Base-by-base conservation (phyloP, 306 rosid genomes). In the Cicer pinnatifidum region DNA sequence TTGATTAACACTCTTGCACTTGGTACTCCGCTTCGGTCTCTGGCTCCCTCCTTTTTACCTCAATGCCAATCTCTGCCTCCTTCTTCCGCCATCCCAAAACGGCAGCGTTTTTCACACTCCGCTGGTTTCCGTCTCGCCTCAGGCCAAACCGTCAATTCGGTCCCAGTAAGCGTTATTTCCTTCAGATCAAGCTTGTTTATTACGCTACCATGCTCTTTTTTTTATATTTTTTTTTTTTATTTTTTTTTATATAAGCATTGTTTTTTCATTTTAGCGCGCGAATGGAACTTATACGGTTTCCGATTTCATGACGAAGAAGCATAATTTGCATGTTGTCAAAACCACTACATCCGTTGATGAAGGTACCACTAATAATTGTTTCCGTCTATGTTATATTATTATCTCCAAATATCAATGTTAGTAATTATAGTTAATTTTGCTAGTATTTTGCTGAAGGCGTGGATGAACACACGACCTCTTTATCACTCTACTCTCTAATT, bases 301-400 rank as follows among this genome's bases (percentile, higher is more conserved):
- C 8, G 97, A 94, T 80, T 89, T 94, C 84, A 94, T 94, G 99
- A 89, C 99, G 9, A 86, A 76, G 59, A 94, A 66, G 82, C 87
- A 87, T 20, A 9, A 78, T 53, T 81, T 94, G 47, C 85, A 80
- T 15, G 96, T 86, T 69, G 99, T 86, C 44, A 91, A 82, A 75
- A 81, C 90, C 67, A 71, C 92, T 51, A 89, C 96, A 4, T 87
- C 91, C 52, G 96, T 91, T 58, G 93, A 91, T 63, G 89, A 91
- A 88, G 99, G 99, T 77, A 15, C 9, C 4, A 3, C 46, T 10
- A 9, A 3, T 58, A 8, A 77, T 17, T n/a, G 52, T 1, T 52
- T 5, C 10, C 35, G 52, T 35, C 8, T 7, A 20, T 10, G 17
- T 23, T 23, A 23, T 23, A 23, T 23, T 23, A 1, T 23, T 23